Evolutionary conservation across 2,329 filamentous ascomycete species (phyloP).

Genomic region (Cladosporium sp.): DNA sequence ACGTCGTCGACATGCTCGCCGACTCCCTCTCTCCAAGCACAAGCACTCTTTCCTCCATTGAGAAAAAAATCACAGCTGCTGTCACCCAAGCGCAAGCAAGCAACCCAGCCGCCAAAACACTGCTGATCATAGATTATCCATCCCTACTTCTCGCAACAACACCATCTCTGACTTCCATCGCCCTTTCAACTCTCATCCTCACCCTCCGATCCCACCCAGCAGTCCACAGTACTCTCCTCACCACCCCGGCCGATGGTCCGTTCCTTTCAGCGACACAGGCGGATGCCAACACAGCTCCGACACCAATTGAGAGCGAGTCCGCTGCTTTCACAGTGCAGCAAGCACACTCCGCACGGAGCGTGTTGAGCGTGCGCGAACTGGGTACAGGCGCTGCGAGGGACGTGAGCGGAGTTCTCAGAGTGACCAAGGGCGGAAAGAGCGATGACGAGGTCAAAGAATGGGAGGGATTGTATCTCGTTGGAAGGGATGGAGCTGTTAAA

Average conservation of each 20-base stretch:
- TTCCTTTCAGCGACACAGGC: constrained; percentile 58
- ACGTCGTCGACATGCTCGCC: constrained; percentile 70
- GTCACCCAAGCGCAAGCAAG: constrained; percentile 22
- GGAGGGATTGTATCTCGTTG: constrained; percentile 81
- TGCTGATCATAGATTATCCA: constrained; percentile 50
- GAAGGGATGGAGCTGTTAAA: constrained; percentile 74
- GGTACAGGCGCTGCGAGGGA: constrained; percentile 89
- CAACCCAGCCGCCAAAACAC: constrained; percentile 30
- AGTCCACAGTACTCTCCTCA: constrained; percentile 67
- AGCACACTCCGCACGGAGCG: constrained; percentile 73
- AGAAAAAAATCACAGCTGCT: constrained; percentile 16
- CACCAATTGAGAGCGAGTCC: constrained; percentile 69
- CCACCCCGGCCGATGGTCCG: constrained; percentile 72
- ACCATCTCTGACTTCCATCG: constrained; percentile 29
- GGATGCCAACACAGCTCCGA: constrained; percentile 43
- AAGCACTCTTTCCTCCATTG: constrained; percentile 7
- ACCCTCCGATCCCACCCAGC: constrained; percentile 47
- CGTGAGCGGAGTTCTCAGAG: constrained; percentile 82
- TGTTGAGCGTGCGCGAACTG: constrained; percentile 72
- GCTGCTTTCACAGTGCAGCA: constrained; percentile 69
- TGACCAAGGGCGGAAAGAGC: constrained; percentile 62
- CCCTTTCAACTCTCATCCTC: constrained; percentile 37
- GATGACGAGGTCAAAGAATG: constrained; percentile 52
- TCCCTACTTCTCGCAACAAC: constrained; percentile 45
- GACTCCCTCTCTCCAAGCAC: constrained; percentile 17